These are phyloP conservation scores for Alnus rubra DNA, from an alignment of 306 rosid genomes.

Conservation along the genomic window DNA sequence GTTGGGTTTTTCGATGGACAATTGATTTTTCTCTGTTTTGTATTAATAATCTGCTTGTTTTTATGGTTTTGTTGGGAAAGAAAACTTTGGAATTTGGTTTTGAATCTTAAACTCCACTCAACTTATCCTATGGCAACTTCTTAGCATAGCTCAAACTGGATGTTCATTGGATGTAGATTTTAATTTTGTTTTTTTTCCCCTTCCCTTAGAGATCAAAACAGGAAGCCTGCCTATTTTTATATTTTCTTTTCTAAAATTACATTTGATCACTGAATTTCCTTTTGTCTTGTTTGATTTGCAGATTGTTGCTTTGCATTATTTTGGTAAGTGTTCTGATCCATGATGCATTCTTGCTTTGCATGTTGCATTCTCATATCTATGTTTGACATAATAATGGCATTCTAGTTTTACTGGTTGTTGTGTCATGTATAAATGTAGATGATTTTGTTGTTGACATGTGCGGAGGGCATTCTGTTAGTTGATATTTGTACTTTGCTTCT, in stretches of 20 bases:
- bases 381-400: not conserved
- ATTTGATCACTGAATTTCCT: not conserved
- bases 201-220: not conserved
- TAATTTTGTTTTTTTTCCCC: not conserved
- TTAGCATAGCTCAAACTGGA: not conserved
- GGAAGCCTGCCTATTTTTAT: not conserved
- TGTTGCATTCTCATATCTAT: slow-evolving; percentile 1
- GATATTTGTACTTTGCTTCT: not conserved
- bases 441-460: not conserved
- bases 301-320: slow-evolving; percentile 74
- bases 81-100: not conserved
- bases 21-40: too few species aligned
- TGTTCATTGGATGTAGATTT: not conserved
- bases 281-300: slow-evolving; percentile 33
- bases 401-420: not conserved
- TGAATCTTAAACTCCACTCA: not conserved
- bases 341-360: not conserved
- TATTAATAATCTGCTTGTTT: too few species aligned
- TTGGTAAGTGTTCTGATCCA: slow-evolving; percentile 53
- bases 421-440: not conserved
- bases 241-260: not conserved
- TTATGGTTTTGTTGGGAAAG: too few species aligned
- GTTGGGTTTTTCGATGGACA: too few species aligned
- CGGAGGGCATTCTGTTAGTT: not conserved
- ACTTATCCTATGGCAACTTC: not conserved